These are phyloP conservation scores for Neckera pumila DNA, from an alignment of 225 moss, liverwort and hornwort species.

Conservation along the genomic window DNA sequence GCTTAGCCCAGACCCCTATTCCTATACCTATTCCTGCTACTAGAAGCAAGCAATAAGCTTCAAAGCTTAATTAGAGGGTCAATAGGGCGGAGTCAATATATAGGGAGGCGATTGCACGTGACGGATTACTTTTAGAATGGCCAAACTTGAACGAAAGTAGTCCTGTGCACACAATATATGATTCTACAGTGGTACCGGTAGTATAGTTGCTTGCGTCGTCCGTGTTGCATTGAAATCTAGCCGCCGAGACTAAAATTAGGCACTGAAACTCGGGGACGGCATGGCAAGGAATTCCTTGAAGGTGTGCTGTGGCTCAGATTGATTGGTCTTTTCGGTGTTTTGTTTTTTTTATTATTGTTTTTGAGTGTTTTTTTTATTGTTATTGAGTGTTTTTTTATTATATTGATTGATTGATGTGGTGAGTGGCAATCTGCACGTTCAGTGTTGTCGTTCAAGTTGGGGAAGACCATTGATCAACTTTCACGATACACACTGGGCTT, in stretches of 20 bases:
- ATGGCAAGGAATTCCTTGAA: neutral
- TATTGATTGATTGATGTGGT: too few species aligned
- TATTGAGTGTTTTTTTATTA: too few species aligned
- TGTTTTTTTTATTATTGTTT: too few species aligned
- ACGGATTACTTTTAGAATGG: neutral
- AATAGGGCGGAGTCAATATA: neutral
- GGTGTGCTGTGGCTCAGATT: neutral
- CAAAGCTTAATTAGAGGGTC: neutral
- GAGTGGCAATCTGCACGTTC: neutral
- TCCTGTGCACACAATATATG: neutral
- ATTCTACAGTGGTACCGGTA: neutral
- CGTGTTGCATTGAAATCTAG: neutral
- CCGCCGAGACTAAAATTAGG: neutral
- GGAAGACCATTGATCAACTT: neutral
- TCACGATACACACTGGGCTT: neutral
- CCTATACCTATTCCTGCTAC: neutral
- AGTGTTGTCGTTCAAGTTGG: neutral
- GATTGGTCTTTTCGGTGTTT: neutral
- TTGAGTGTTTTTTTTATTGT: too few species aligned
- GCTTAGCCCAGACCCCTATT: too few species aligned
- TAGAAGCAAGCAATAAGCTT: neutral
- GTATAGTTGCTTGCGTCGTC: neutral
- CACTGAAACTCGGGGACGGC: neutral
- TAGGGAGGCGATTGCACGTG: neutral
- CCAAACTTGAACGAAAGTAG: neutral